A percentile compares a stretch with the other conserved stretches of the same genome.
phyloP scores from a whole-genome alignment of 2,329 filamentous ascomycete species.

The Ophiosphaerella korrae region DNA sequence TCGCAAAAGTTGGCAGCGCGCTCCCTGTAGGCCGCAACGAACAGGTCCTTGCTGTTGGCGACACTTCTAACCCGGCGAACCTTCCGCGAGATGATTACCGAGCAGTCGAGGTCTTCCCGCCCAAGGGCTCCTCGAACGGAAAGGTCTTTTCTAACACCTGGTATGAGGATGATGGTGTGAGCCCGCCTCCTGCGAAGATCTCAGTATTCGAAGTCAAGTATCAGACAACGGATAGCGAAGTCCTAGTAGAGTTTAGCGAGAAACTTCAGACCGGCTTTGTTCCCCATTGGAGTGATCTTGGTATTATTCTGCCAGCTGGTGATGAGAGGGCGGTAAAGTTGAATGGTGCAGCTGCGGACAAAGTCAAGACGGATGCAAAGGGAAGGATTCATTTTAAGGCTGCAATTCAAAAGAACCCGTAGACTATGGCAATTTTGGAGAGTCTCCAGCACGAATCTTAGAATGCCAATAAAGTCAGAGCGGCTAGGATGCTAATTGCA shows the following conservation, averaged over 20 bases:
- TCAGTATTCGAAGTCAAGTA: conserved; percentile 35
- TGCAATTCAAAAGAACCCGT: neutral
- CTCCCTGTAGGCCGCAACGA: conserved; percentile 59
- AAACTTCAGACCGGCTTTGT: conserved; percentile 50
- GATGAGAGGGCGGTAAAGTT: conserved; percentile 50
- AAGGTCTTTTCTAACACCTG: conserved; percentile 52
- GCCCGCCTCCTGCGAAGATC: conserved; percentile 44
- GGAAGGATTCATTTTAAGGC: conserved; percentile 8
- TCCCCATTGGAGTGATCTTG: conserved; percentile 57
- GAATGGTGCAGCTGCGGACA: conserved; percentile 12
- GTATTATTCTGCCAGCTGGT: conserved; percentile 57
- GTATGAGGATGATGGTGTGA: conserved; percentile 64
- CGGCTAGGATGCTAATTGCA: too few species aligned
- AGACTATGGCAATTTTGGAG: neutral
- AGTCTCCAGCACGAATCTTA: too few species aligned
- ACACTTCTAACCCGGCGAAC: conserved; percentile 52
- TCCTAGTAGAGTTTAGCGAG: conserved; percentile 52
- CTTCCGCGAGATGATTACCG: conserved; percentile 60
- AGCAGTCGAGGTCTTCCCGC: conserved; percentile 63
- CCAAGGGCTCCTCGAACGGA: conserved; percentile 46
- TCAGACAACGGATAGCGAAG: conserved; percentile 48
- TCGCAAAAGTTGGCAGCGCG: conserved; percentile 61
- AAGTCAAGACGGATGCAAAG: conserved; percentile 8
- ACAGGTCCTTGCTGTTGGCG: conserved; percentile 59
- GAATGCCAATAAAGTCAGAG: too few species aligned